Evolutionary conservation across 2,329 filamentous ascomycete species (phyloP), one percentile per base, ranked within the genome.

Genomic region (Coniochaeta sp.): DNA sequence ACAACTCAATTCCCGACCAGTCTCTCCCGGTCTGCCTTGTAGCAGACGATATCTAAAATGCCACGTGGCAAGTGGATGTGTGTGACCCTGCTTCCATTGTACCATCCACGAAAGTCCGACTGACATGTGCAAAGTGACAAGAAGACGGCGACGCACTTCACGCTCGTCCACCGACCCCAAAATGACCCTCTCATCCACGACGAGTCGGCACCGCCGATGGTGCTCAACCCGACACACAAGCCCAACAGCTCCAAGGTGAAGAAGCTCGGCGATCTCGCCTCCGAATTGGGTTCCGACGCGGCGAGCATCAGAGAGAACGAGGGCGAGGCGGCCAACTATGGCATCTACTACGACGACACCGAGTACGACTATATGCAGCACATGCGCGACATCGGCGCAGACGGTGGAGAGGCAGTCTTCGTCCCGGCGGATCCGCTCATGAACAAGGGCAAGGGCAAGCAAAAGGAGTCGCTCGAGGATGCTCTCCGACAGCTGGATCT

Each of bases 291-390:
- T 1, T 79, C 83, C 36, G 85, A 88, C 34, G 80, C 82, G 24
- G 79, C 80, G 47, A 77, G 76, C 62, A 86, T 96, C 65, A 87
- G 93, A 67, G 83, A 85, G 60, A 98, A 99, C 73, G 95, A 99
- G 75, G 96, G 96, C 68, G 93, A 99, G 77, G 95, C 96, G 9
- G 95, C 96, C 66, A 90, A 90, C 72, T 86, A 97, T 75, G 95
- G 95, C 64, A 85, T 99, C 65, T 99, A 90, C 80, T 99, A 83
- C 74, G 96, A 99, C 75, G 95, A 99, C 76, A 89, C 90, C 65
- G 85, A 91, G 70, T 99, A 99, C 76, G 95, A 99, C 75, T 99
- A 99, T 77, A 99, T 99, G 95, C 95, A 99, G 75, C 95, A 99
- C 75, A 79, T 99, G 81, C 89, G 92, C 60, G 95, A 98, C 68